These are phyloP conservation scores for Cicer arietinum DNA, from an alignment of 306 rosid species.

Conservation along the genomic window DNA sequence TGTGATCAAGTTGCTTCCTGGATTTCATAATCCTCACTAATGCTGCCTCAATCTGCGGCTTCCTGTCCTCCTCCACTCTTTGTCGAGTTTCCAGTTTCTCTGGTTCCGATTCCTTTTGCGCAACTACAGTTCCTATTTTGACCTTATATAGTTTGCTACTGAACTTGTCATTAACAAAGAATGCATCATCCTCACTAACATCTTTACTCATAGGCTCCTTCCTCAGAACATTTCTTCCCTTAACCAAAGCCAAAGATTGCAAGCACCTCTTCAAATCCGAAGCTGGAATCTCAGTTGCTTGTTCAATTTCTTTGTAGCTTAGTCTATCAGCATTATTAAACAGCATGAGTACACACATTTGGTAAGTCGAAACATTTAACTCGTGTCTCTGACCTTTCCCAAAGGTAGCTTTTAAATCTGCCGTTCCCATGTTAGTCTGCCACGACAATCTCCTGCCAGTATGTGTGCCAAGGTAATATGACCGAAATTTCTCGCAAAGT, in stretches of 20 bases:
- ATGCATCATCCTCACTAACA: slow-evolving; percentile 71
- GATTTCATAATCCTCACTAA: slow-evolving; percentile 89
- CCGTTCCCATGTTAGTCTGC: slow-evolving; percentile 90
- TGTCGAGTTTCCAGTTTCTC: slow-evolving; percentile 87
- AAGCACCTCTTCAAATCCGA: slow-evolving; percentile 81
- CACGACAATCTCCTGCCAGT: slow-evolving; percentile 83
- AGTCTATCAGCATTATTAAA: slow-evolving; percentile 74
- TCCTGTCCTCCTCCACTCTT: slow-evolving; percentile 86
- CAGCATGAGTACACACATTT: slow-evolving; percentile 90
- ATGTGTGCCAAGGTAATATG: slow-evolving; percentile 79
- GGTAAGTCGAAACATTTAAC: slow-evolving; percentile 82
- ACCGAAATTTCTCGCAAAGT: slow-evolving; percentile 75
- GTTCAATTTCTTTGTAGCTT: slow-evolving; percentile 78
- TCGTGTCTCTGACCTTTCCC: slow-evolving; percentile 84
- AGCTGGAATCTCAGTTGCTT: slow-evolving; percentile 76
- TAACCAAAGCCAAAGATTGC: slow-evolving; percentile 86
- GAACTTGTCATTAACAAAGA: slow-evolving; percentile 76
- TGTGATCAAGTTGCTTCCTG: slow-evolving; percentile 74
- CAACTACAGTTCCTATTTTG: slow-evolving; percentile 84
- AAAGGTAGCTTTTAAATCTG: slow-evolving; percentile 81
- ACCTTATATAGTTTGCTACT: slow-evolving; percentile 76
- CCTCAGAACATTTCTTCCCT: slow-evolving; percentile 82
- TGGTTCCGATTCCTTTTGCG: slow-evolving; percentile 82
- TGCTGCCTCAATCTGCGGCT: slow-evolving; percentile 87
- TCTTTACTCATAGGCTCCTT: slow-evolving; percentile 92